A percentile compares a stretch with the other conserved stretches of the same genome.
These are phyloP conservation scores for Verticillium nubilum DNA, from an alignment of 2,329 filamentous ascomycete species.

Conservation along the genomic window DNA sequence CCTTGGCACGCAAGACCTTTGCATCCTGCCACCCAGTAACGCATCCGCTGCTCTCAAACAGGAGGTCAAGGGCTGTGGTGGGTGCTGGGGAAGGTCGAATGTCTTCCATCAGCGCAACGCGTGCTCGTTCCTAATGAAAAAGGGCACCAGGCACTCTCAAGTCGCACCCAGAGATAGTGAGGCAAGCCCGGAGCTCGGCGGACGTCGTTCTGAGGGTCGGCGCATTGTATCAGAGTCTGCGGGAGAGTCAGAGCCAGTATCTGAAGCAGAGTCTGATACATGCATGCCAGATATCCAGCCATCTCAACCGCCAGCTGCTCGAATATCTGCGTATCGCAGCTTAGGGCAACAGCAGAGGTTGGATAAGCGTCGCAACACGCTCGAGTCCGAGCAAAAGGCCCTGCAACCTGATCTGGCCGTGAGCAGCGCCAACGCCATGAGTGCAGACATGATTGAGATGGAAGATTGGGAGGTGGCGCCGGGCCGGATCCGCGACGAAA, in stretches of 20 bases:
- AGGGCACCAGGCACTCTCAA: neutral
- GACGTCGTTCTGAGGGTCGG: neutral
- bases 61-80: neutral
- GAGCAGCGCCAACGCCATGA: neutral
- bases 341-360: too few species aligned
- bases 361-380: too few species aligned
- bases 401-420: neutral
- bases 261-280: too few species aligned
- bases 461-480: conserved; percentile 41
- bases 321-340: too few species aligned
- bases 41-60: neutral
- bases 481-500: conserved; percentile 27
- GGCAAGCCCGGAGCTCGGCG: neutral
- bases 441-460: conserved; percentile 22
- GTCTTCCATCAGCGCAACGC: neutral
- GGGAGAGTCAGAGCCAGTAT: too few species aligned
- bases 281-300: too few species aligned
- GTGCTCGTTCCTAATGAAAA: neutral
- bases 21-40: neutral
- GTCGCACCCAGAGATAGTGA: neutral
- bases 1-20: neutral
- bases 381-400: too few species aligned
- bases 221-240: neutral
- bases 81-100: neutral
- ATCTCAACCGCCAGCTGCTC: too few species aligned